Evolutionary conservation across 176 grass and related monocot species (phyloP), one percentile per base, ranked within the genome.

Genomic region (Aegilops umbellulata): DNA sequence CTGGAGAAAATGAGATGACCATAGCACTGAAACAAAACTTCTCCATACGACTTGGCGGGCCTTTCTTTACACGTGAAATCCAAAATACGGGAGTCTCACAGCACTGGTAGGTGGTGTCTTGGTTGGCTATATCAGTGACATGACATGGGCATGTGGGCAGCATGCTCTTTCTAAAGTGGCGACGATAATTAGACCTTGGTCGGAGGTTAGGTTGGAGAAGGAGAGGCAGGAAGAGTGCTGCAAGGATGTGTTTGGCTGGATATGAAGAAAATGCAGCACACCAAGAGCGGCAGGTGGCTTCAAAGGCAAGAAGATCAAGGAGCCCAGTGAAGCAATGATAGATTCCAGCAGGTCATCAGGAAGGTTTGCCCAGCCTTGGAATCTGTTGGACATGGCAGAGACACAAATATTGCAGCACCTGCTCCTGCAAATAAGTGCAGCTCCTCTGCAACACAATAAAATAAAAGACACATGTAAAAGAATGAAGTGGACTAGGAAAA

Each of bases 251-350:
- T n/a, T n/a, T n/a, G n/a, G n/a, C 26, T 25, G 69, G 81, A 63
- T 46, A 70, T 26, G 84, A 70, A 10, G 62, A 36, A 84, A 61
- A 75, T 31, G 27, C 2, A 2, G 27, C 27, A 29, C 27, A 29
- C 27, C 27, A 29, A 1, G 27, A 29, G 1, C 27, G 27, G 27
- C 27, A 29, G 27, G 79, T 86, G 63, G 67, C 14, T 1, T 76
- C 22, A 4, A 87, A 86, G 53, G 82, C 79, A 31, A 90, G 71
- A 42, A 89, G 69, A 35, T 93, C 87, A 13, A n/a, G n/a, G n/a
- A n/a, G n/a, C n/a, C n/a, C n/a, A n/a, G n/a, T n/a, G n/a, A n/a
- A n/a, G n/a, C n/a, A n/a, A n/a, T n/a, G n/a, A n/a, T n/a, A n/a
- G n/a, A n/a, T n/a, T n/a, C n/a, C n/a, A 29, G 77, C 31, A 11